Evolutionary conservation across 2,329 filamentous ascomycete species (phyloP).

Genomic region (Simplicillium sp.): DNA sequence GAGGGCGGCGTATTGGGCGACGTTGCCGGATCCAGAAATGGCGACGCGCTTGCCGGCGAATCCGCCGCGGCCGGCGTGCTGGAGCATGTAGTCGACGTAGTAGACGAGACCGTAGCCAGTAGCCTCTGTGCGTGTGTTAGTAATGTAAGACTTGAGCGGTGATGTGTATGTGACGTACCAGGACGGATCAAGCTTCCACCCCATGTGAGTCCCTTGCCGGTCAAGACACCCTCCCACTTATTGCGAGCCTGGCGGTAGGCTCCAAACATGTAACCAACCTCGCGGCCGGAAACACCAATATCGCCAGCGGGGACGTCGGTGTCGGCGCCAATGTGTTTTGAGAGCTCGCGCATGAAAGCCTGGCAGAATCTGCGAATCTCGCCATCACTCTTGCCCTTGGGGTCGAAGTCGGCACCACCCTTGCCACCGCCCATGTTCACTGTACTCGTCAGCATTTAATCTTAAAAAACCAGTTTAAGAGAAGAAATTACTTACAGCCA

Average conservation of each 20-base stretch:
- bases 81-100: conserved; percentile 93
- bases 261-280: conserved; percentile 93
- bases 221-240: conserved; percentile 91
- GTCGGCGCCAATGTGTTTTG: conserved; percentile 91
- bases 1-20: conserved; percentile 93
- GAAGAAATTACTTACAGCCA: conserved; percentile 57
- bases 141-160: background rate
- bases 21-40: conserved; percentile 94
- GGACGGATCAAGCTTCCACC: conserved; percentile 90
- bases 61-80: conserved; percentile 75
- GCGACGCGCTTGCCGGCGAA: conserved; percentile 90
- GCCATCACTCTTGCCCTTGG: conserved; percentile 94
- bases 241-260: conserved; percentile 83
- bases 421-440: conserved; percentile 86
- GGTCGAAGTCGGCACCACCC: conserved; percentile 96
- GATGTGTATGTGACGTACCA: conserved; percentile 18
- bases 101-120: conserved; percentile 96
- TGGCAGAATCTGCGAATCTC: conserved; percentile 98
- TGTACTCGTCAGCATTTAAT: conserved; percentile 13
- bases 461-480: background rate
- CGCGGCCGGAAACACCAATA: conserved; percentile 84
- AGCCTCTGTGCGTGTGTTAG: conserved; percentile 50
- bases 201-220: conserved; percentile 89
- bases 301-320: conserved; percentile 96
- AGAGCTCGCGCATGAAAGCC: conserved; percentile 91